Conservation (phyloP, 1,139 yeast species). For the Meyerozyma carpophila region DNA sequence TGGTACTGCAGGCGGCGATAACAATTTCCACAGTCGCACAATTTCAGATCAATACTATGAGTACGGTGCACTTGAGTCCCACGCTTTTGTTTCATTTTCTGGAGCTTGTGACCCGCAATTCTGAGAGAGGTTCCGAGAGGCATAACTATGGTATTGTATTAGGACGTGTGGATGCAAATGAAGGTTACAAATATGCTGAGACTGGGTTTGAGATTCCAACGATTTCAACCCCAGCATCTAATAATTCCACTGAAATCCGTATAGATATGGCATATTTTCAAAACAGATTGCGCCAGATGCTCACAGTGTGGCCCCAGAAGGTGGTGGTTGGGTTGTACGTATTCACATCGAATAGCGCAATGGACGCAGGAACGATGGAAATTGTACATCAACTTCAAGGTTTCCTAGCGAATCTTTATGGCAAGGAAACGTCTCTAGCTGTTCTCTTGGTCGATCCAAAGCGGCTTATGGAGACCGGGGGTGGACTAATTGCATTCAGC, state of each 20-base stretch:
- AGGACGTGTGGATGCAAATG: neutral
- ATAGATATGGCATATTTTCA: slow-evolving; percentile 19
- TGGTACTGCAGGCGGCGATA: no score
- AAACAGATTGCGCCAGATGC: slow-evolving; percentile 22
- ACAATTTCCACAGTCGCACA: no score
- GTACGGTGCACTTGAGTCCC: neutral
- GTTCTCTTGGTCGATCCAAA: slow-evolving; percentile 2
- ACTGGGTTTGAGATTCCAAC: neutral
- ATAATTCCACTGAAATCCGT: slow-evolving; percentile 8
- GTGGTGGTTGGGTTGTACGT: slow-evolving; percentile 27
- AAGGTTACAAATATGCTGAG: neutral
- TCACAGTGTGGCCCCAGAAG: slow-evolving; percentile 22
- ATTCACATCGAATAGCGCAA: slow-evolving; percentile 7
- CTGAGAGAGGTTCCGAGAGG: neutral
- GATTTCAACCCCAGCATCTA: slow-evolving; percentile 8
- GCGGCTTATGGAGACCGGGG: slow-evolving; percentile 6
- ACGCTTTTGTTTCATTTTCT: neutral
- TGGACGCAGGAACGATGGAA: slow-evolving; percentile 7
- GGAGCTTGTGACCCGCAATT: neutral
- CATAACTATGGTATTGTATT: neutral
- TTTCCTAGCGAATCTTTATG: neutral
- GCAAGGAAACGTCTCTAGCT: neutral
- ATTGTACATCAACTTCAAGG: slow-evolving; percentile 4
- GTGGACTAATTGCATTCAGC: slow-evolving; percentile 1
- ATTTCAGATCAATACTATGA: neutral